These are phyloP conservation scores for Solanum bukasovii DNA, from an alignment of 257 asterid species.

Conservation along the genomic window DNA sequence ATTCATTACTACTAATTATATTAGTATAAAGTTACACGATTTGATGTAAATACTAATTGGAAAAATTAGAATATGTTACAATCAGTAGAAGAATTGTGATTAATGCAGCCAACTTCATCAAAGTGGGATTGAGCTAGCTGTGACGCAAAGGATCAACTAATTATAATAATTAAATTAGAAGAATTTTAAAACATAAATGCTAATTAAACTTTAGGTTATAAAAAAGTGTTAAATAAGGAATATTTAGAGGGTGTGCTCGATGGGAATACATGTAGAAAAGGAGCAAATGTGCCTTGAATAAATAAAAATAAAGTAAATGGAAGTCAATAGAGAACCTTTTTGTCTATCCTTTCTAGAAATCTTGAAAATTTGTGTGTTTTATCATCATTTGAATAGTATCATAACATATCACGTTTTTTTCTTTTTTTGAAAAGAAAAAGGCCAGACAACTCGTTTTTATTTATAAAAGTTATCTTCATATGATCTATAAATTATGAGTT, in stretches of 20 bases:
- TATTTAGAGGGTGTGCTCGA: too few species aligned
- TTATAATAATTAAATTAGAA: neutral
- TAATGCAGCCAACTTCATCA: neutral
- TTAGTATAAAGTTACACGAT: neutral
- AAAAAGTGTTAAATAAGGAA: neutral
- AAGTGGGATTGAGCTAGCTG: neutral
- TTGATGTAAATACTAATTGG: neutral
- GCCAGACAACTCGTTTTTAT: neutral
- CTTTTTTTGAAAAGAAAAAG: neutral
- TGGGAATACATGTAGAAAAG: too few species aligned
- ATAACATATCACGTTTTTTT: neutral
- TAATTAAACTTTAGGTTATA: neutral
- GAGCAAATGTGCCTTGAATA: neutral
- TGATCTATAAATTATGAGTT: too few species aligned
- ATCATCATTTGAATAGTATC: neutral
- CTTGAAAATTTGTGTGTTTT: neutral
- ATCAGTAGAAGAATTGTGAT: neutral
- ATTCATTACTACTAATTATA: neutral
- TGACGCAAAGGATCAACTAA: neutral
- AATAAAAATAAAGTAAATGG: neutral
- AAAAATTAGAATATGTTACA: neutral
- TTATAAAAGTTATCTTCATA: too few species aligned
- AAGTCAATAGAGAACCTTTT: neutral
- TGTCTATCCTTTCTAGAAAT: neutral
- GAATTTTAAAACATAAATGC: neutral